Base-by-base conservation (phyloP, 2,329 filamentous ascomycete species). In the Phialemoniopsis sp. region DNA sequence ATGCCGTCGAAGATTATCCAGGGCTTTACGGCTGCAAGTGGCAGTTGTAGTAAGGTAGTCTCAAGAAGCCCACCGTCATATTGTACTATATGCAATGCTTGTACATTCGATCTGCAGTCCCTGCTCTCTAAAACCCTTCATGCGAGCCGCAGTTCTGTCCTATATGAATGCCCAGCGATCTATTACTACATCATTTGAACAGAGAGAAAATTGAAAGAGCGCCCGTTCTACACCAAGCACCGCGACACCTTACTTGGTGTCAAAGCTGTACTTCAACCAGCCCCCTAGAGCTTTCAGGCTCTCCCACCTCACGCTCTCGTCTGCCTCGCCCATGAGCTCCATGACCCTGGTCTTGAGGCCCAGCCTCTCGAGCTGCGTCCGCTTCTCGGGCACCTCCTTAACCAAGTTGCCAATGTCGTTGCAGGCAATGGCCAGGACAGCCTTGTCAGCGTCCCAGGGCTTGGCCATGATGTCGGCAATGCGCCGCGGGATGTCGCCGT, bases 231-330 rank as follows among this genome's bases (percentile, higher is more conserved):
- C n/a, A n/a, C n/a, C n/a, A n/a, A n/a, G n/a, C n/a, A n/a, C 10
- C 21, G 21, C 21, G 21, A 26, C 6, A 26, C 19, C 34, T 49
- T 42, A 56, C 48, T 60, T 60, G 18, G 51, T 60, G 46, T 80
- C 76, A 50, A 81, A 80, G 61, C 74, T 80, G 53, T 80, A 81
- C 68, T 80, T 79, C 54, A 81, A 60, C 77, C 77, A 81, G 14
- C 75, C 73, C 15, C 76, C 77, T 31, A 96, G 80, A 13, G 90
- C 89, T 54, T 85, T 80, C 66, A 96, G 67, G 63, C 87, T 93
- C 71, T 96, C 90, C 89, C 89, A 96, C 56, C 90, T 76, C 34
- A 96, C 88, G 43, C 80, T 83, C 68, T 95, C 89, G 54, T 95
- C 89, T 42, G 81, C 75, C 57, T 94, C 88, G 54, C 80, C 82